These are phyloP conservation scores for Mortierella sp. DNA, from an alignment of 371 early-diverging fungal genomes.

Conservation along the genomic window DNA sequence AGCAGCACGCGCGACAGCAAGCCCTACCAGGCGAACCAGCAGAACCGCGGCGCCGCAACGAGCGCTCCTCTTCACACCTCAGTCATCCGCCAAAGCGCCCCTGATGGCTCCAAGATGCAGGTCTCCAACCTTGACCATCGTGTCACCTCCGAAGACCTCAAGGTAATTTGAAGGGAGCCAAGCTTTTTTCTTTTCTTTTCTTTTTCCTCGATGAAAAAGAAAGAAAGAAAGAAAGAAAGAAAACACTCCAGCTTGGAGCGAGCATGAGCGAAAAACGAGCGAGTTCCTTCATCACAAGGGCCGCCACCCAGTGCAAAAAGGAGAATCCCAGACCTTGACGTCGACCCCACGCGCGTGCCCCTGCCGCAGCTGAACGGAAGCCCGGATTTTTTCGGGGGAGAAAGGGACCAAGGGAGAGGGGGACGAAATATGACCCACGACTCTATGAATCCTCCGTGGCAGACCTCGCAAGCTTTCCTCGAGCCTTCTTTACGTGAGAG, in stretches of 20 bases:
- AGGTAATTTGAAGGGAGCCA: slow-evolving; percentile 58
- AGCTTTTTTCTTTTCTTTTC: background rate
- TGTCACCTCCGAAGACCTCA: slow-evolving; percentile 76
- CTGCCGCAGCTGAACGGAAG: too few species aligned
- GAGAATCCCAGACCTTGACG: too few species aligned
- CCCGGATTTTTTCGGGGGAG: too few species aligned
- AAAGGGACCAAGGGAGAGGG: too few species aligned
- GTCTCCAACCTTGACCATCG: slow-evolving; percentile 78
- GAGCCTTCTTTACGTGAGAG: background rate
- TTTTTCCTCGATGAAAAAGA: background rate
- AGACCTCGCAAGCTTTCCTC: too few species aligned
- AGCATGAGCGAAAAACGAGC: background rate
- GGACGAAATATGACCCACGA: too few species aligned
- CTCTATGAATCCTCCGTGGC: too few species aligned
- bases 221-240: background rate
- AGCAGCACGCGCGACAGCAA: slow-evolving; percentile 55
- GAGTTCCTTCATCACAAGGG: too few species aligned
- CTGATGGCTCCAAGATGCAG: slow-evolving; percentile 69
- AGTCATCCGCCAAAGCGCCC: slow-evolving; percentile 44
- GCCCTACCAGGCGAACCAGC: slow-evolving; percentile 57
- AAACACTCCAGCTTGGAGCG: background rate
- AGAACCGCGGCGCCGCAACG: slow-evolving; percentile 48
- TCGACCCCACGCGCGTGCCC: too few species aligned
- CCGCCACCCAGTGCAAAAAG: too few species aligned
- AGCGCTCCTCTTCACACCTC: slow-evolving; percentile 48